Base-by-base conservation (phyloP, 257 asterid genomes). In the Vinca minor region DNA sequence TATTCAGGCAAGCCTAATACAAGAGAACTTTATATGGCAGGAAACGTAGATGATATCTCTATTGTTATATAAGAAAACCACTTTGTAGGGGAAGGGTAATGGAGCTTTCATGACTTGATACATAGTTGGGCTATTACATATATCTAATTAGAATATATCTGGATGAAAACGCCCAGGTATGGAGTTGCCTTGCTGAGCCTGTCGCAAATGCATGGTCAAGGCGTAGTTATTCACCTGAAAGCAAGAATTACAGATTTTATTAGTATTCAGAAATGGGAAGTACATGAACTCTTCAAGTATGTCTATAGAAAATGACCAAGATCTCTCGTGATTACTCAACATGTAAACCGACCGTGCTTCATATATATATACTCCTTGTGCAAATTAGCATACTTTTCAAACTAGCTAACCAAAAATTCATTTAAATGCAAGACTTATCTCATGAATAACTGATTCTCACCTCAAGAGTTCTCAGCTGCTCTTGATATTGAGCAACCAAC, bases 401-500 rank as follows among this genome's bases (percentile, higher is more conserved):
- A 12, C 34, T 18, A 21, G 21, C 29, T 3, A 13, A 52, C 23
- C 8, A n/a, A 32, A 35, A 15, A 18, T 10, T 34, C 34, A 1
- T 20, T 12, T 1, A 28, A 35, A 61, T 34, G 42, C 15, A 39
- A 64, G 17, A 32, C 23, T n/a, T n/a, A 69, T 28, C 26, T 25
- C 29, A 45, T 38, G 47, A 62, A 62, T 57, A 45, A 45, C 4
- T 23, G 23, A 29, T 8, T 53, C 68, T 71, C 25, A 88, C 95
- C 96, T 89, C 38, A 7, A 34, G 38, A 34, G 38, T 92, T 68
- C 95, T 81, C 54, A 89, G 73, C 75, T 85, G 96, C 80, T 92
- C 98, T 79, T 89, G 96, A 74, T 87, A 89, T 63, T 85, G 94
- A 72, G 89, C 74, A 58, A 84, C 90, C 15, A 84, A 74, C 85